A percentile compares a stretch with the other conserved stretches of the same genome.
Conservation (phyloP, 1,284 basidiomycete species). For the Pseudozyma flocculosa region DNA sequence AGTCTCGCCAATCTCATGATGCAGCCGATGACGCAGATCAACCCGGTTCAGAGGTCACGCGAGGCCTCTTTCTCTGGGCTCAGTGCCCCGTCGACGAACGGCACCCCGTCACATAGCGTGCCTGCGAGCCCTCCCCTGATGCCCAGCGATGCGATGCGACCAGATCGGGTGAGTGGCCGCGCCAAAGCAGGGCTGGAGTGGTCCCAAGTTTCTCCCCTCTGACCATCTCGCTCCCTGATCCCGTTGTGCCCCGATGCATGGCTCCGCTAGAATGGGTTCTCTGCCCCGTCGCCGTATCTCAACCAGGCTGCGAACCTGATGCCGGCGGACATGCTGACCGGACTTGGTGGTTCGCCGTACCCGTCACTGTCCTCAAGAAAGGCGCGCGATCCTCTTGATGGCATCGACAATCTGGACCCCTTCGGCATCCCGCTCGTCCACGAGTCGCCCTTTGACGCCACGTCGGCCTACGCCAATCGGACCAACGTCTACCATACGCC, state of each 20-base stretch:
- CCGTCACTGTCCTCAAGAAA: constrained; percentile 15
- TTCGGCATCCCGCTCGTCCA: constrained; percentile 37
- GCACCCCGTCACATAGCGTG: background rate
- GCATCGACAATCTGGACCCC: constrained; percentile 22
- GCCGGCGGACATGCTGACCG: constrained; percentile 40
- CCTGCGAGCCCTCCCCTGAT: background rate
- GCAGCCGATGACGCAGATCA: constrained; percentile 1
- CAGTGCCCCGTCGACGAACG: background rate
- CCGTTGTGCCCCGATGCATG: background rate
- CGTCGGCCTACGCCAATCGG: constrained; percentile 32
- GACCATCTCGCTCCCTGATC: no score
- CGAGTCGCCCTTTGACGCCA: constrained; percentile 38
- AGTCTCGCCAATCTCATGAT: constrained; percentile 1
- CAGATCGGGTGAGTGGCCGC: background rate
- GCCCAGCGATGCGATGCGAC: background rate
- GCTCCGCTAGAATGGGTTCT: background rate
- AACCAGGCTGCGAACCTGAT: background rate
- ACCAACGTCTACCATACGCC: constrained; percentile 33
- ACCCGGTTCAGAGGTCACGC: background rate
- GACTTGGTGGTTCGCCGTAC: constrained; percentile 43
- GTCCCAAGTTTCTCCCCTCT: no score
- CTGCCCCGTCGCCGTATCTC: background rate
- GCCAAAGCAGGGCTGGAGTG: no score
- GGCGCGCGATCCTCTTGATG: constrained; percentile 1
- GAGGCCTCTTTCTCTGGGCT: background rate